These are phyloP conservation scores for Periconia digitata DNA, from an alignment of 2,329 filamentous ascomycete species.

Conservation along the genomic window DNA sequence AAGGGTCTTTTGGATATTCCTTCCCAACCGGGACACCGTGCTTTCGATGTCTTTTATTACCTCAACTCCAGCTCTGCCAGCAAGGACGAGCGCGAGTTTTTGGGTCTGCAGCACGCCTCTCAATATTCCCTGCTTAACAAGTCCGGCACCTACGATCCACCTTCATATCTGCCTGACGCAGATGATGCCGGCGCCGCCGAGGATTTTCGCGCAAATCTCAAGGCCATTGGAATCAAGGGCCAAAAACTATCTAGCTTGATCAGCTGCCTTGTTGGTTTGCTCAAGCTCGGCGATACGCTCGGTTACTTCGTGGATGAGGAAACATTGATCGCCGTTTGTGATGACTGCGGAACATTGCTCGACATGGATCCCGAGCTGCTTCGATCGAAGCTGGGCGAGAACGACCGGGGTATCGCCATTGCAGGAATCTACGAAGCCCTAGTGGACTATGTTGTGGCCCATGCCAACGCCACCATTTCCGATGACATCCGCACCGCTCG, in stretches of 20 bases:
- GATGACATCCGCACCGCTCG: slow-evolving; percentile 69
- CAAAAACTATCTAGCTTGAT: slow-evolving; percentile 79
- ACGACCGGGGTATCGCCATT: slow-evolving; percentile 81
- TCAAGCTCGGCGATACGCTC: slow-evolving; percentile 89
- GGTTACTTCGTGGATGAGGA: slow-evolving; percentile 85
- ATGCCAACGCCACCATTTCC: slow-evolving; percentile 83
- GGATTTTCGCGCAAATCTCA: slow-evolving; percentile 84
- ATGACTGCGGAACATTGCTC: slow-evolving; percentile 84
- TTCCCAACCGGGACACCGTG: slow-evolving; percentile 76
- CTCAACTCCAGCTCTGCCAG: slow-evolving; percentile 90
- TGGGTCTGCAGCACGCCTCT: slow-evolving; percentile 76
- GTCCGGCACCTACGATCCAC: slow-evolving; percentile 83
- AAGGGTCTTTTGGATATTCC: slow-evolving; percentile 81
- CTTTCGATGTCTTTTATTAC: slow-evolving; percentile 98
- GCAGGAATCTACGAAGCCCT: slow-evolving; percentile 88
- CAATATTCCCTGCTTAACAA: slow-evolving; percentile 77
- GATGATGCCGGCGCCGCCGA: slow-evolving; percentile 92
- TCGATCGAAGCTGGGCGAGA: slow-evolving; percentile 74
- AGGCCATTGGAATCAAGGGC: slow-evolving; percentile 92
- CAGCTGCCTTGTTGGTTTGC: slow-evolving; percentile 78
- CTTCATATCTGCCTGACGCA: slow-evolving; percentile 84
- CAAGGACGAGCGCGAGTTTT: slow-evolving; percentile 82
- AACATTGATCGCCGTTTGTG: slow-evolving; percentile 79
- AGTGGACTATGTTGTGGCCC: slow-evolving; percentile 90
- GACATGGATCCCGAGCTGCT: slow-evolving; percentile 86